Evolutionary conservation across 768 basidiomycete species (phyloP), one percentile per base, ranked within the genome.

Genomic region (Macrolepiota fuliginosa): DNA sequence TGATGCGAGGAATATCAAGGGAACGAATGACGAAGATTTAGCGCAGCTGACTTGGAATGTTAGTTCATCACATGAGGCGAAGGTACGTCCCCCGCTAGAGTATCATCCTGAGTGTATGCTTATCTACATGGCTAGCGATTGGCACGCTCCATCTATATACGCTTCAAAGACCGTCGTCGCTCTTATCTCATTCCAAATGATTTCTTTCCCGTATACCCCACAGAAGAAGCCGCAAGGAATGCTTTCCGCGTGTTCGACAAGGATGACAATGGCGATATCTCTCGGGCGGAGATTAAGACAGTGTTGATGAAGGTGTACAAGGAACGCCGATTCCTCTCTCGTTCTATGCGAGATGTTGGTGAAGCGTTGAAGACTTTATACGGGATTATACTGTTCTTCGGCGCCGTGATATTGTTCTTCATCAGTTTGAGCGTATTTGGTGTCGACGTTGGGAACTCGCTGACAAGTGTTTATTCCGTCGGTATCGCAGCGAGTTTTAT

Each of bases 241-340:
- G 91, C 90, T 1, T 93, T 93, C 78, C 81, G 81, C 53, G 81
- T 91, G 42, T 89, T 92, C 66, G 90, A 92, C 72, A 81, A 78
- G 65, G 91, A 93, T 69, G 80, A 83, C 68, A 90, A 92, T 63
- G 89, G 89, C 7, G 91, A 93, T 68, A 78, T 92, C 58, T 86
- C 88, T 13, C 84, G 86, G 39, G 77, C 83, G n/a, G 91, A 93
- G 71, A 81, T 93, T 69, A 92, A 91, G 74, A 76, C 82, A 27
- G 81, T 81, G 29, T 69, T 91, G 25, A 73, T 91, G 62, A 85
- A 81, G 68, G 80, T 89, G 12, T 93, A 92, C 78, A 90, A 88
- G 70, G 91, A 93, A 69, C 85, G 91, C 1, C 82, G 90, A 24
- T 87, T 86, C 75, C 77, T 93, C 27, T 86, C 86, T 45, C 84